Conservation (phyloP, 1,139 yeast genomes). For the Kodamaea sp. region DNA sequence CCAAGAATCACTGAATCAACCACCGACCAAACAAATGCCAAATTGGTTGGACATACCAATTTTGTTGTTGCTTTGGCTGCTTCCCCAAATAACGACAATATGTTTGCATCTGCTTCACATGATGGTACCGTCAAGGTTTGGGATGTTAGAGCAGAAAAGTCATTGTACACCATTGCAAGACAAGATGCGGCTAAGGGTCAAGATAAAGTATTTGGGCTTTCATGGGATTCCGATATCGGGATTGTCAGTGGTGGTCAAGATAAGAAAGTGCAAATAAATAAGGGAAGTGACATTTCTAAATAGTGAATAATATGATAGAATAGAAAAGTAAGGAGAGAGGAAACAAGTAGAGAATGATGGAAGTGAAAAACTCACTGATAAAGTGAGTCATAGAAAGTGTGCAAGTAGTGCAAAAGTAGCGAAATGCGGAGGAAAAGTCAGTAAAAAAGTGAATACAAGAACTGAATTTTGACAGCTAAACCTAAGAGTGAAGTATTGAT, state of each 20-base stretch:
- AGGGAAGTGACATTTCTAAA: constrained; percentile 42
- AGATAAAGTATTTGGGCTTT: constrained; percentile 78
- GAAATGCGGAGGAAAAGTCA: no score
- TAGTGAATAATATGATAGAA: constrained; percentile 9
- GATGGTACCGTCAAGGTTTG: constrained; percentile 94
- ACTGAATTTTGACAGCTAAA: no score
- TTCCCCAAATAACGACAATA: constrained; percentile 70
- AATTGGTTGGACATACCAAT: constrained; percentile 85
- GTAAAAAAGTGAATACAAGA: no score
- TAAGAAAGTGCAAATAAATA: constrained; percentile 84
- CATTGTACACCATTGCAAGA: constrained; percentile 83
- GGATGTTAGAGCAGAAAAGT: constrained; percentile 87
- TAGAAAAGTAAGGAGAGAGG: not conserved
- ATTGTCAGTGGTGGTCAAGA: constrained; percentile 93
- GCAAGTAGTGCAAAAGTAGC: no score
- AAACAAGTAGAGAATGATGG: not conserved
- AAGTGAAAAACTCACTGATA: no score
- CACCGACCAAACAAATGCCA: constrained; percentile 48
- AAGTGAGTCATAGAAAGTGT: no score
- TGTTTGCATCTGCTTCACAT: constrained; percentile 87
- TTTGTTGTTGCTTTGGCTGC: constrained; percentile 79
- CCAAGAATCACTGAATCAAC: constrained; percentile 56
- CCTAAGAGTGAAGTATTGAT: no score
- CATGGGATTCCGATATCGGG: constrained; percentile 78
- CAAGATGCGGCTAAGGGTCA: constrained; percentile 42